Evolutionary conservation across 805 yeast species (phyloP).

Genomic region (Kodamaea leandrae): DNA sequence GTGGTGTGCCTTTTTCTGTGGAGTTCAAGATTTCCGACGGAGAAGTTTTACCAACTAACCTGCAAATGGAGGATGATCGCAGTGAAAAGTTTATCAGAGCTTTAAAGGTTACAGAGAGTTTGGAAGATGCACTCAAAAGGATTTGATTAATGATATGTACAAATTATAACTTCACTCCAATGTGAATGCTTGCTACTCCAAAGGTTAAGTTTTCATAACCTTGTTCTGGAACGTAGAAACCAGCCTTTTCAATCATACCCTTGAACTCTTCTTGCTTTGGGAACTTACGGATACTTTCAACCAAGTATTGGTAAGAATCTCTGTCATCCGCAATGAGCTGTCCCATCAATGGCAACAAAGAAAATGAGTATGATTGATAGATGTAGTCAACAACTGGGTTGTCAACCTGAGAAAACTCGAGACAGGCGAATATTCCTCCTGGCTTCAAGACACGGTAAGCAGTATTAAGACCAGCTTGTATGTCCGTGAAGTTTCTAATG

Average conservation of each 20-base stretch:
- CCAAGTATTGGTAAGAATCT: conserved; percentile 93
- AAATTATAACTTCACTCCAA: conserved; percentile 78
- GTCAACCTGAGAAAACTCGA: conserved; percentile 91
- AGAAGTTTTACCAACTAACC: conserved; percentile 15
- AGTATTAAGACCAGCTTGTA: conserved; percentile 90
- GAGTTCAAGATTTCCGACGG: conserved; percentile 34
- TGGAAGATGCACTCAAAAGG: conserved; percentile 20
- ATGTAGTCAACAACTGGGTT: conserved; percentile 69
- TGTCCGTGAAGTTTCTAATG: conserved; percentile 91
- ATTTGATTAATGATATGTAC: conserved; percentile 5
- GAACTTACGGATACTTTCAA: conserved; percentile 88
- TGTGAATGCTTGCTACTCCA: conserved; percentile 94
- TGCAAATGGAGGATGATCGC: conserved; percentile 19
- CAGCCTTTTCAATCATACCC: conserved; percentile 89
- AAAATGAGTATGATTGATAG: conserved; percentile 87
- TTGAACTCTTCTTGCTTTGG: conserved; percentile 92
- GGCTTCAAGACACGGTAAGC: conserved; percentile 95
- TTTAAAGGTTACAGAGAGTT: conserved; percentile 33
- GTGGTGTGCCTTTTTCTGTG: conserved; percentile 15
- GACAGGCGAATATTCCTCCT: conserved; percentile 96
- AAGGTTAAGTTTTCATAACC: conserved; percentile 94
- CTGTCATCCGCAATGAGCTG: conserved; percentile 93
- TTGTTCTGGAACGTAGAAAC: conserved; percentile 78
- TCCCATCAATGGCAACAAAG: conserved; percentile 88
- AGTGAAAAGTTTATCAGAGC: conserved; percentile 21